Evolutionary conservation across 306 rosid genomes (phyloP), one percentile per base, ranked within the genome.

Genomic region (Chamaecrista fasciculata): DNA sequence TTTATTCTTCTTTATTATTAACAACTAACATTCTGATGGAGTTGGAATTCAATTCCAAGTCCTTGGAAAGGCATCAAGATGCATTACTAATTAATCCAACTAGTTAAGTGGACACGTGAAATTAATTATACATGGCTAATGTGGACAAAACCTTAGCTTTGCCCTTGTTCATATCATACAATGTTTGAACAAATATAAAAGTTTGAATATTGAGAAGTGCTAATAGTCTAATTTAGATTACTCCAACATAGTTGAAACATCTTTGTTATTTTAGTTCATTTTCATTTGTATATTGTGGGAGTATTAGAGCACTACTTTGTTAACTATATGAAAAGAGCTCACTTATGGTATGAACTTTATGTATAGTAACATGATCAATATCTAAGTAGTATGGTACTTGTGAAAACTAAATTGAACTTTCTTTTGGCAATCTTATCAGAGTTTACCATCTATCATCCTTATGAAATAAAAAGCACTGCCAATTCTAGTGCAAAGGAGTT

Each of bases 301-400:
- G 6, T 9, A 46, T 56, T 20, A 56, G 12, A 33, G 60, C 46
- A 56, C 67, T 66, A 31, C 15, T 74, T 56, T 56, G 21, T 56
- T 0, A 56, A n/a, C n/a, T n/a, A n/a, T n/a, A n/a, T n/a, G n/a
- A n/a, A n/a, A n/a, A n/a, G n/a, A n/a, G n/a, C n/a, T n/a, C n/a
- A n/a, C n/a, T n/a, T n/a, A n/a, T n/a, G n/a, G n/a, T n/a, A n/a
- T n/a, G n/a, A n/a, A n/a, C n/a, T n/a, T n/a, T n/a, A n/a, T n/a
- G n/a, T n/a, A n/a, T n/a, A n/a, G n/a, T n/a, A n/a, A 53, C 56
- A 36, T 67, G 49, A 24, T 14, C 43, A 33, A 33, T 18, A 8
- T 8, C 44, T 60, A 11, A n/a, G 37, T 18, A 4, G 5, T 37
- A 1, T 43, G n/a, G n/a, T 19, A 60, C 47, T 34, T 1, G 20